Evolutionary conservation across 495 filamentous ascomycete genomes (phyloP).

Genomic region (Filosporella fistucella): DNA sequence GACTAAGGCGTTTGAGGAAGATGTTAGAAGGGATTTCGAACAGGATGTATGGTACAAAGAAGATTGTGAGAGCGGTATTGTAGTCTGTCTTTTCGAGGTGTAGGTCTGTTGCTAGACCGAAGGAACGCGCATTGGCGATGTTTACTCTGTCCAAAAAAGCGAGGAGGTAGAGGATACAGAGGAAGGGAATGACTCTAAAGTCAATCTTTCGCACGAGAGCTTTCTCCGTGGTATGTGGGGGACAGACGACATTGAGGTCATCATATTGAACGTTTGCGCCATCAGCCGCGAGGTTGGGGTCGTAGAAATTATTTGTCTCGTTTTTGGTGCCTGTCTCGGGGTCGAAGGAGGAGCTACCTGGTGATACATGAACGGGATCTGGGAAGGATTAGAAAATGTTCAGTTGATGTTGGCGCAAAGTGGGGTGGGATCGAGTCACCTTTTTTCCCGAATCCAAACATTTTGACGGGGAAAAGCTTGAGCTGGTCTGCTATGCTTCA

Average conservation of each 20-base stretch:
- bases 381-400: constrained; percentile 1
- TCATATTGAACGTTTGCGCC: constrained; percentile 25
- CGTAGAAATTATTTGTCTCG: constrained; percentile 24
- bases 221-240: constrained; percentile 65
- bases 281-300: constrained; percentile 21
- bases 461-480: too few species aligned
- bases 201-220: constrained; percentile 75
- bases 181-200: constrained; percentile 70
- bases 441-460: constrained; percentile 6
- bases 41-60: constrained; percentile 89
- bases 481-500: too few species aligned
- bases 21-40: constrained; percentile 91
- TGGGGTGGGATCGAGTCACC: background rate
- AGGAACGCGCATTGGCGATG: constrained; percentile 35
- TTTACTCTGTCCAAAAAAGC: constrained; percentile 84
- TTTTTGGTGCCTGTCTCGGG: constrained; percentile 15
- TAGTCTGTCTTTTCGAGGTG: constrained; percentile 23
- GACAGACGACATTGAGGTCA: constrained; percentile 38
- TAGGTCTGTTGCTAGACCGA: constrained; percentile 42
- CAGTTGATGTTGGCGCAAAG: background rate
- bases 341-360: constrained; percentile 8
- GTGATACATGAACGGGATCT: constrained; percentile 8
- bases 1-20: constrained; percentile 73
- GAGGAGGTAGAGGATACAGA: constrained; percentile 78
- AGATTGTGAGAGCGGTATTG: constrained; percentile 35